Base-by-base conservation (phyloP, 805 yeast species). In the Candida pseudofarinosa region DNA sequence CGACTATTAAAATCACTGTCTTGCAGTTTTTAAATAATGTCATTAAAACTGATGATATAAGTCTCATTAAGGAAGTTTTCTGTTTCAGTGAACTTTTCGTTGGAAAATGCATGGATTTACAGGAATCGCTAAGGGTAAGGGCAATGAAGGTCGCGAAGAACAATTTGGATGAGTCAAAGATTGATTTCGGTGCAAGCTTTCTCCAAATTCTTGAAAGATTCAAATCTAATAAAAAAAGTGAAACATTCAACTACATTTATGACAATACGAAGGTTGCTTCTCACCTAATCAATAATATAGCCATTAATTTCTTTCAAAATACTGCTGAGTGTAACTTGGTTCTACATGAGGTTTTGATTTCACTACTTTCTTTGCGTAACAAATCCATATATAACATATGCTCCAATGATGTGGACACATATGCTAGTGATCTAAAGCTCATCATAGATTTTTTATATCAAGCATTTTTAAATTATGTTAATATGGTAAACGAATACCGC, bases 271-370 rank as follows among this genome's bases (percentile, higher is more conserved):
- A 37, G 5, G 18, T 37, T 12, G 17, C 23, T 17, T 28, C 39
- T 26, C 18, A 18, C 18, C 8, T 28, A 13, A 26, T 37, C 2
- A 37, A 30, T 26, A 16, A 14, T 20, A 20, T 19, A 38, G 44
- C 43, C 8, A 39, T 38, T 26, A 42, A 28, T 16, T 55, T 52
- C 38, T 59, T 56, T 47, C 44, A 45, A 31, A 59, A 56, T 36
- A 30, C 28, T 2, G 23, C 37, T 3, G 42, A 41, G 4, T 26
- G 37, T 6, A 58, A 55, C 37, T 5, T 31, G 5, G 10, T 36
- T 1, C 38, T 56, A 12, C 39, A 52, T 15, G 23, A 39, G 10
- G 19, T 51, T 8, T 37, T 56, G 1, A 35, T 33, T 14, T 36
- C 16, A 18, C 18, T 49, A 12, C 15, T 37, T 1, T 14, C 32